phyloP scores from a whole-genome alignment of 2,329 filamentous ascomycete genomes.

The Pochonia chlamydosporia region DNA sequence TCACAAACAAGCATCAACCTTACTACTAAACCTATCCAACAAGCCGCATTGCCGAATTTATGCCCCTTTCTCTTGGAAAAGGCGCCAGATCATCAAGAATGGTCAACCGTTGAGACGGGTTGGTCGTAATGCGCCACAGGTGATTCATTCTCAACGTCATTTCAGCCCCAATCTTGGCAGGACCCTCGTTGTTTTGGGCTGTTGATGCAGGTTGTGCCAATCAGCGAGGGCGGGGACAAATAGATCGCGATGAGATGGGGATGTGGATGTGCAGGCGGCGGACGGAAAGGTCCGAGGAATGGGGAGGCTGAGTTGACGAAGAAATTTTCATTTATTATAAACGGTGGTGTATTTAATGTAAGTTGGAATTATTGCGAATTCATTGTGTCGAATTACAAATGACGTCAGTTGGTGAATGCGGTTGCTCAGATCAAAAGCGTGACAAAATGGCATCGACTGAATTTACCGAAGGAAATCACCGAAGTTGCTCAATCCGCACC shows the following conservation, averaged over 20 bases:
- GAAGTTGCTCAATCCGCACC: no score
- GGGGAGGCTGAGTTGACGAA: no score
- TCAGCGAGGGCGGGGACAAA: neutral
- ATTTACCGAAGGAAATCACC: no score
- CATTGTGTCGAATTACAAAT: no score
- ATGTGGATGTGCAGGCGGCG: neutral
- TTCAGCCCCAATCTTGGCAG: slow-evolving; percentile 1
- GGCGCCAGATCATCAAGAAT: neutral
- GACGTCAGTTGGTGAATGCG: no score
- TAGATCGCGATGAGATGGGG: neutral
- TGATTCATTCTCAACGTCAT: slow-evolving; percentile 3
- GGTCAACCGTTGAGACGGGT: neutral
- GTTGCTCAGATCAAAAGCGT: no score
- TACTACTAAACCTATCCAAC: neutral
- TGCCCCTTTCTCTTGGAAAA: neutral
- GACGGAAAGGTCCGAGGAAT: slow-evolving; percentile 2
- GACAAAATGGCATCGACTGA: no score
- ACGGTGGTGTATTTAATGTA: no score
- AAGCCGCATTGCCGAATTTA: no score
- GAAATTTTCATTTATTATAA: no score
- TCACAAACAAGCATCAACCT: neutral
- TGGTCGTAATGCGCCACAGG: neutral
- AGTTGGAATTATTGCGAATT: no score
- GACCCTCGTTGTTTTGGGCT: slow-evolving; percentile 1
- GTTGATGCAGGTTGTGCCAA: neutral